Evolutionary conservation across 2,329 filamentous ascomycete genomes (phyloP).

Genomic region (Calonectria multiphialidica): DNA sequence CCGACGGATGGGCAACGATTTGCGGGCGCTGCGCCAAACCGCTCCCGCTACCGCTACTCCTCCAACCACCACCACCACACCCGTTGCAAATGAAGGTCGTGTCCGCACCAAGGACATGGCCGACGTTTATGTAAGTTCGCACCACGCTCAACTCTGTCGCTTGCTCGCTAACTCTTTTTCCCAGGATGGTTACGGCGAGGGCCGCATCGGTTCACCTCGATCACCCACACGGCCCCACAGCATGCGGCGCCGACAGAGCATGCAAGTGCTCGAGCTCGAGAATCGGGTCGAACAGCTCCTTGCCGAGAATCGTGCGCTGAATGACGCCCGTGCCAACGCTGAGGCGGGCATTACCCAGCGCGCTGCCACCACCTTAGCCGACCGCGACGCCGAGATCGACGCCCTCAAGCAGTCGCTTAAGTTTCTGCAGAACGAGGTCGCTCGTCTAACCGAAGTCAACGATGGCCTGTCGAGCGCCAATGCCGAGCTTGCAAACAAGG

Average conservation of each 20-base stretch:
- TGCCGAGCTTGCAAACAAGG: conserved; percentile 79
- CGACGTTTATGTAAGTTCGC: conserved; percentile 88
- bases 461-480: conserved; percentile 83
- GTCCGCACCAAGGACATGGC: conserved; percentile 87
- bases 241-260: conserved; percentile 96
- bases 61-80: conserved; percentile 49
- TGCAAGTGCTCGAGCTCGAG: conserved; percentile 96
- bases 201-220: conserved; percentile 85
- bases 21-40: conserved; percentile 59
- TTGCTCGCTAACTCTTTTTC: conserved; percentile 33
- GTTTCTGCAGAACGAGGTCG: conserved; percentile 85
- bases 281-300: conserved; percentile 84
- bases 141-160: conserved; percentile 24
- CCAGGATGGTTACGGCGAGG: conserved; percentile 95
- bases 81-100: conserved; percentile 89
- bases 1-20: conserved; percentile 79
- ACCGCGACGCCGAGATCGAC: conserved; percentile 90
- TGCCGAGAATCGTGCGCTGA: conserved; percentile 85
- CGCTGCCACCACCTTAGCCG: conserved; percentile 77
- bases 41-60: conserved; percentile 31
- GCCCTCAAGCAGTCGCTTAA: conserved; percentile 83
- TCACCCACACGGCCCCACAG: conserved; percentile 95
- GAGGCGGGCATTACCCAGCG: conserved; percentile 76
- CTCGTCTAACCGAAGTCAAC: conserved; percentile 85
- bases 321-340: conserved; percentile 77